phyloP scores from a whole-genome alignment of 139 green algal genomes.

The Pseudopediastrum boryanum region DNA sequence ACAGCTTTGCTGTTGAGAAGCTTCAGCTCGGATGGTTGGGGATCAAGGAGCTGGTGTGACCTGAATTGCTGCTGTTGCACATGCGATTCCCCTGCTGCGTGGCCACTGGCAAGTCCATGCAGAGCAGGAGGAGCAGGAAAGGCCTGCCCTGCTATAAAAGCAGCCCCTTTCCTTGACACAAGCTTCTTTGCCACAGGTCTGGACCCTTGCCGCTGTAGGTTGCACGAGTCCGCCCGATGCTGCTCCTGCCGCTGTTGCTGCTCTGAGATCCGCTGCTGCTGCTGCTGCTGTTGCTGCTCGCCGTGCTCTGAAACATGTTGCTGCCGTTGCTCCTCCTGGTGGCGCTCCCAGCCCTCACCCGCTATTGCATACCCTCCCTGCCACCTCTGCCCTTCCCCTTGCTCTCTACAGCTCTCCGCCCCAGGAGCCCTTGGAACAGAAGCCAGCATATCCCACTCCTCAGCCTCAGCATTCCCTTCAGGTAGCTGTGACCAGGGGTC shows the following conservation, averaged over 20 bases:
- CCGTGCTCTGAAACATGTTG: background rate
- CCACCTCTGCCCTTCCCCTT: background rate
- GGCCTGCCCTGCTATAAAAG: too few relatives aligned
- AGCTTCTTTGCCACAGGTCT: background rate
- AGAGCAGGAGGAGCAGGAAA: too few relatives aligned
- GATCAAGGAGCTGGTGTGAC: too few relatives aligned
- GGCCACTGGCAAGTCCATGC: too few relatives aligned
- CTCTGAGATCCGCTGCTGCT: background rate
- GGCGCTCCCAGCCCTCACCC: background rate
- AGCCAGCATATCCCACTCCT: background rate
- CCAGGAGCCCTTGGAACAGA: background rate
- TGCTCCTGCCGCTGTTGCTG: slow-evolving; percentile 3
- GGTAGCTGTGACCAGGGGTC: too few relatives aligned
- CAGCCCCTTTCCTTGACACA: too few relatives aligned
- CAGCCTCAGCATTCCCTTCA: background rate
- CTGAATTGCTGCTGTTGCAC: too few relatives aligned
- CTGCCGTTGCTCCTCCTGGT: slow-evolving; percentile 6
- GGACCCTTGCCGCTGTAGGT: background rate
- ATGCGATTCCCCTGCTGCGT: too few relatives aligned
- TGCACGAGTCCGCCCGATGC: background rate
- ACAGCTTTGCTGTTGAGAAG: too few relatives aligned
- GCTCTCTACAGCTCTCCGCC: background rate
- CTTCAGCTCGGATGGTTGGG: too few relatives aligned
- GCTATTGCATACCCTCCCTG: background rate
- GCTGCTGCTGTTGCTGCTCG: background rate